A percentile compares a stretch with the other conserved stretches of the same genome.
Evolutionary conservation across 371 early-diverging fungal species (phyloP).

Genomic region (Syncephalastrum contaminatum): DNA sequence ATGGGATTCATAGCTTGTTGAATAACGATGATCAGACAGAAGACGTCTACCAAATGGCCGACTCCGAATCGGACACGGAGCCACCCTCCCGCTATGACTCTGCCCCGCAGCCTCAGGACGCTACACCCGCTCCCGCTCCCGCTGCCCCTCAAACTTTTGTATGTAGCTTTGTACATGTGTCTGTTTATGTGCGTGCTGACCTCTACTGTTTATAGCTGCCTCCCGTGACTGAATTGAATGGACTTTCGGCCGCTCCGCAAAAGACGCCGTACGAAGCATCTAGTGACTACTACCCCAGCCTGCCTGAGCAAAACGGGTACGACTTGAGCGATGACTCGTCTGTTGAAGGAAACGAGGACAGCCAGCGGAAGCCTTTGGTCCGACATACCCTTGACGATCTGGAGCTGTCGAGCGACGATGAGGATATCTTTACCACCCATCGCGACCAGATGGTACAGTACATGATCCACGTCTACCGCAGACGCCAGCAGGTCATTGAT

Average conservation of each 20-base stretch:
- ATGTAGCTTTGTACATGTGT: too few species aligned
- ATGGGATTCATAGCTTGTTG: conserved; percentile 33
- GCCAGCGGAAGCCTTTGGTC: conserved; percentile 13
- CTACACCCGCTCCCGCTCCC: not conserved
- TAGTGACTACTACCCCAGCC: not conserved
- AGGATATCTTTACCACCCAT: conserved; percentile 31
- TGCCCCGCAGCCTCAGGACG: not conserved
- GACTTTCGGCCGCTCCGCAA: not conserved
- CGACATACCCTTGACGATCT: conserved; percentile 26
- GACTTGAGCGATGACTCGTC: conserved; percentile 27
- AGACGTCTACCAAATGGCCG: conserved; percentile 31
- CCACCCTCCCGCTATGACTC: conserved; percentile 21
- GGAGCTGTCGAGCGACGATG: conserved; percentile 29
- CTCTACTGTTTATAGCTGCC: too few species aligned
- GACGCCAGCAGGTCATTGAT: conserved; percentile 35
- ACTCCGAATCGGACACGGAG: conserved; percentile 44
- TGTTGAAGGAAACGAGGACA: conserved; percentile 19
- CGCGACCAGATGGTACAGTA: conserved; percentile 43
- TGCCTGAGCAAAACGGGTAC: conserved; percentile 1
- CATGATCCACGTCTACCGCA: conserved; percentile 40
- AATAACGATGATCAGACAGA: conserved; percentile 24
- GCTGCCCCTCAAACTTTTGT: too few species aligned
- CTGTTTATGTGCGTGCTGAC: too few species aligned
- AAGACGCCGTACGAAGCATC: not conserved
- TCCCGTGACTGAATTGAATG: not conserved